Percentiles rank a stretch among this genome's conserved stretches.
Conservation (phyloP, 2,329 filamentous ascomycete genomes). For the Cryphonectria nitschkei region DNA sequence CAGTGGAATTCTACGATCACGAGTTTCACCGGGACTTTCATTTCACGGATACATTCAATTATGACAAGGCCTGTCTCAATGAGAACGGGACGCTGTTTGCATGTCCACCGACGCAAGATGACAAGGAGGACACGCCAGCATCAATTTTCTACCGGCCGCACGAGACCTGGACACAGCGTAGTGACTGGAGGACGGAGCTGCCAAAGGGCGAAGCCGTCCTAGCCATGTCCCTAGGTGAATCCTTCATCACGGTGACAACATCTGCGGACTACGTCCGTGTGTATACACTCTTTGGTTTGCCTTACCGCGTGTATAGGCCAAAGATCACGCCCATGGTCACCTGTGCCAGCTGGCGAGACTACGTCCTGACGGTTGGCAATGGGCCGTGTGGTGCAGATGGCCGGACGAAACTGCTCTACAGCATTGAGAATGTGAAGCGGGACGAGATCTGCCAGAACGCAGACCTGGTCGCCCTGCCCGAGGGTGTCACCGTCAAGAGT, state of each 20-base stretch:
- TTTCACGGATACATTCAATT: slow-evolving; percentile 93
- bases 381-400: slow-evolving; percentile 82
- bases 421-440: slow-evolving; percentile 90
- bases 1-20: slow-evolving; percentile 96
- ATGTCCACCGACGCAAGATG: slow-evolving; percentile 66
- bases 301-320: slow-evolving; percentile 85
- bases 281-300: slow-evolving; percentile 90
- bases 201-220: slow-evolving; percentile 84
- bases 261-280: slow-evolving; percentile 86
- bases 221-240: slow-evolving; percentile 88
- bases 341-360: slow-evolving; percentile 92
- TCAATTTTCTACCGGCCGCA: slow-evolving; percentile 96
- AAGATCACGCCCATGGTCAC: slow-evolving; percentile 90
- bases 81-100: slow-evolving; percentile 86
- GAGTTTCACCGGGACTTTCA: slow-evolving; percentile 93
- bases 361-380: slow-evolving; percentile 95
- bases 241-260: slow-evolving; percentile 88
- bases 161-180: slow-evolving; percentile 90
- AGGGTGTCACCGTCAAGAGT: slow-evolving; percentile 72
- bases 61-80: slow-evolving; percentile 92
- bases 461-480: slow-evolving; percentile 83
- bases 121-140: slow-evolving; percentile 64
- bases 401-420: slow-evolving; percentile 78
- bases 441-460: slow-evolving; percentile 95
- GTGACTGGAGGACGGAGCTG: slow-evolving; percentile 88